Evolutionary conservation across 257 asterid species (phyloP).

Genomic region (Jasminum sambac): DNA sequence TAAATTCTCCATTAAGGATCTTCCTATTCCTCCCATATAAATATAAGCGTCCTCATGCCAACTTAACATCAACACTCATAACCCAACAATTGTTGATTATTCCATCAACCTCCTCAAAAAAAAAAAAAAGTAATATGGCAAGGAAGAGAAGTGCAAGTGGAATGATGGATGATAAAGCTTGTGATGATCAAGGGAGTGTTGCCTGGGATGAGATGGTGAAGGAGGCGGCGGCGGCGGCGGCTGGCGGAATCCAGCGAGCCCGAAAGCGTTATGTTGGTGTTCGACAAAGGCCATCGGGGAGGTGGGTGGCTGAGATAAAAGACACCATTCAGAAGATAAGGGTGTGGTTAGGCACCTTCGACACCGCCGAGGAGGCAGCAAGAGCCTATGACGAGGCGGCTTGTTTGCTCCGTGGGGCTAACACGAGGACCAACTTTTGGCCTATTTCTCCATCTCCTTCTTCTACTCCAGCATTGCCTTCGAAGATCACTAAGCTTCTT

Average conservation of each 20-base stretch:
- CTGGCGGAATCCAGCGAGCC: constrained; percentile 54
- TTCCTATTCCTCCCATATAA: constrained; percentile 24
- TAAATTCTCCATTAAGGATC: constrained; percentile 16
- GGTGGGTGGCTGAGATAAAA: constrained; percentile 88
- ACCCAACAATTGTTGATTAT: constrained; percentile 10
- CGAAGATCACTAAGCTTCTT: constrained; percentile 72
- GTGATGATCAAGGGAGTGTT: constrained; percentile 24
- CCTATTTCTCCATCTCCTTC: constrained; percentile 49
- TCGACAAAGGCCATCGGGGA: constrained; percentile 78
- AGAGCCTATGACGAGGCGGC: constrained; percentile 87
- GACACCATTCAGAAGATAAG: constrained; percentile 82
- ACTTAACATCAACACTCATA: constrained; percentile 1
- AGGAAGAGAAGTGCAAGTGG: constrained; percentile 56
- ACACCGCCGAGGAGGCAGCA: constrained; percentile 85
- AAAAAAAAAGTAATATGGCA: constrained; percentile 37
- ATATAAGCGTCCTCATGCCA: constrained; percentile 25
- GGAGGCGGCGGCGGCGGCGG: constrained; percentile 53
- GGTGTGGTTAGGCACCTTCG: constrained; percentile 83
- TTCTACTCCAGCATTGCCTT: constrained; percentile 59
- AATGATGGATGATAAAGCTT: constrained; percentile 25
- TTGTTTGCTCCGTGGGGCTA: constrained; percentile 83
- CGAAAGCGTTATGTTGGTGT: constrained; percentile 73
- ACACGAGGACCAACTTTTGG: constrained; percentile 84
- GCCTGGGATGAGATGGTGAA: constrained; percentile 54
- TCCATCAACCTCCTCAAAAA: background rate